Evolutionary conservation across 768 basidiomycete genomes (phyloP), one percentile per base, ranked within the genome.

Genomic region (Paxillus rubicundulus): DNA sequence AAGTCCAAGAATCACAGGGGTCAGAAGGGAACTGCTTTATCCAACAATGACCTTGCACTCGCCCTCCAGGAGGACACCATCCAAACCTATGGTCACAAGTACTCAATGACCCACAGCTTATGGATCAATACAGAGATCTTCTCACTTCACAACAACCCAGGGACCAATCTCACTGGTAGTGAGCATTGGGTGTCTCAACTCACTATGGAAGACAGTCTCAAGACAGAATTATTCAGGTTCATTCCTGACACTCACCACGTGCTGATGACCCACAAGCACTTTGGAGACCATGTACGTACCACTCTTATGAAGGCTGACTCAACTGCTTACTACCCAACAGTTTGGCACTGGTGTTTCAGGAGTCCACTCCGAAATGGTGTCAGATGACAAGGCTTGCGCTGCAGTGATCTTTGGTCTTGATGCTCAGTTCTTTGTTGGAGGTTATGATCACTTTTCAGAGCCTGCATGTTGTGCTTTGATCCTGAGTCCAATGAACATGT

Each of bases 201-300:
- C 21, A 17, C 49, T 10, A 55, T 50, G 12, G 49, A 55, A 27
- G 54, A 55, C 16, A 44, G 44, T 5, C 4, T 50, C 4, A 50
- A 45, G 41, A 34, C 49, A 3, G 49, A 55, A 17, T 14, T 55
- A 10, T 55, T 45, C 17, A n/a, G 44, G 27, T 55, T 51, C 39
- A 45, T 55, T 12, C 49, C 54, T 32, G 27, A 28, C 27, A 28
- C 8, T 28, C 27, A 28, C 27, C 27, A 28, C 8, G 27, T 28
- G 27, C 27, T 28, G 27, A 28, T 28, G 27, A 28, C 27, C 27
- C 27, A 28, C 27, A 28, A 28, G 27, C 27, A 28, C 27, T 28
- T 4, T 28, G 27, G 27, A 28, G 27, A 28, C 27, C 27, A 28
- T 4, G 27, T 28, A 28, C 27, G 8, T 28, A 28, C 27, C 27